Evolutionary conservation across 441 rosid genomes (phyloP).

Genomic region (Omphalea diandra): DNA sequence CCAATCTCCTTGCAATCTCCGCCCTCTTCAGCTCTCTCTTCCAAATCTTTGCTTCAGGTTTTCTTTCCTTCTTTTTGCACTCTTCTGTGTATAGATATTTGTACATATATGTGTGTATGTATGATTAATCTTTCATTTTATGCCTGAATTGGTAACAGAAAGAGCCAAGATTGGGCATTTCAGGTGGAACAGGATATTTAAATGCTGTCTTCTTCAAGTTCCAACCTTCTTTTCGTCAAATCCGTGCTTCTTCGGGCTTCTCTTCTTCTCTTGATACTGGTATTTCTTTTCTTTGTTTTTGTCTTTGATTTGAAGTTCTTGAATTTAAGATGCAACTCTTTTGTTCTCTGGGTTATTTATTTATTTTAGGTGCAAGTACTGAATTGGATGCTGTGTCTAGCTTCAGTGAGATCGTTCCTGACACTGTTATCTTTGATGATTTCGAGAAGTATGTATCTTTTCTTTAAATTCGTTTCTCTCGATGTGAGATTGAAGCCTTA

Average conservation of each 20-base stretch:
- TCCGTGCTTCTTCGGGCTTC: conserved; percentile 53
- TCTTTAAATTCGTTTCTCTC: not conserved
- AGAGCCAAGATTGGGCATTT: conserved; percentile 35
- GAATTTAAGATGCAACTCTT: not conserved
- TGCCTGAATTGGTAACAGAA: conserved; percentile 7
- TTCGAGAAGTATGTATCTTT: conserved; percentile 59
- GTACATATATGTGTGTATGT: not conserved
- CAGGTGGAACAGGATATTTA: conserved; percentile 39
- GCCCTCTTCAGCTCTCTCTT: conserved; percentile 53
- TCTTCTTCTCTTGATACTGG: conserved; percentile 68
- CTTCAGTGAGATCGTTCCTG: conserved; percentile 95
- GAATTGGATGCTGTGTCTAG: conserved; percentile 92
- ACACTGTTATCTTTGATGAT: conserved; percentile 93
- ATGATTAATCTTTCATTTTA: not conserved
- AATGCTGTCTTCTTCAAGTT: conserved; percentile 37
- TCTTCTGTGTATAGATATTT: too few species aligned
- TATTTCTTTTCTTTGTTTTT: conserved; percentile 9
- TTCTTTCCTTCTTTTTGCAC: conserved; percentile 11
- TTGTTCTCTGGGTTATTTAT: not conserved
- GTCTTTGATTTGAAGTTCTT: not conserved
- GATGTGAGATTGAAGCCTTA: not conserved
- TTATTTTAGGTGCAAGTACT: conserved; percentile 47
- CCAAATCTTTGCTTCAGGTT: conserved; percentile 46
- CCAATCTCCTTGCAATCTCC: conserved; percentile 80
- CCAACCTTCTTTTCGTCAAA: conserved; percentile 44